phyloP scores from a whole-genome alignment of 495 filamentous ascomycete genomes.

The Xeromyces bisporus region DNA sequence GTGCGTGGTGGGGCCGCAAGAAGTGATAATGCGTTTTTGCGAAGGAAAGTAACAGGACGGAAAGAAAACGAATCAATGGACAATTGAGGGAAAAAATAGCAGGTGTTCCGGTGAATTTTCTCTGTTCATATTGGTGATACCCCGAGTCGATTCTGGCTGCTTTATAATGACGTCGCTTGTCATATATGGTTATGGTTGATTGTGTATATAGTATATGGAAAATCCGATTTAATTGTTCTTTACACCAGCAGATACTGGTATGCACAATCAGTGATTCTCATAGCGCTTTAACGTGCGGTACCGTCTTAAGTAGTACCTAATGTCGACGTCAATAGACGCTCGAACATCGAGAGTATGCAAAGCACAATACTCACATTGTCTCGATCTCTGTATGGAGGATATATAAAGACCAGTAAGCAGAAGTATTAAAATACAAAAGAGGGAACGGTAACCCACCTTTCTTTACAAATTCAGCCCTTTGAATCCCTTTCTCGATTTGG shows the following conservation, averaged over 20 bases:
- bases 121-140: constrained; percentile 33
- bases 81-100: no score
- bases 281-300: constrained; percentile 86
- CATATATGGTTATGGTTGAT: constrained; percentile 5
- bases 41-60: constrained; percentile 5
- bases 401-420: no score
- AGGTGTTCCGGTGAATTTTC: no score
- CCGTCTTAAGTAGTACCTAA: constrained; percentile 84
- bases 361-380: constrained; percentile 50
- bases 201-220: constrained; percentile 14
- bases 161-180: constrained; percentile 3
- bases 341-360: not conserved
- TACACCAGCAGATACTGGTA: no score
- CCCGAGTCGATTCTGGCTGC: constrained; percentile 13
- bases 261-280: constrained; percentile 19
- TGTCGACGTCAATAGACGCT: constrained; percentile 7
- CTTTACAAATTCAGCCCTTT: constrained; percentile 70
- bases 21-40: constrained; percentile 14
- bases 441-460: constrained; percentile 66
- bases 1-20: constrained; percentile 87
- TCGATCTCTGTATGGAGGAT: no score
- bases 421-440: not conserved
- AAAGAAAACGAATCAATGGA: constrained; percentile 8
- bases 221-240: no score
- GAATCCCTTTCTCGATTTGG: constrained; percentile 58